Evolutionary conservation across 768 basidiomycete genomes (phyloP).

Genomic region (Lentinula lateritia): DNA sequence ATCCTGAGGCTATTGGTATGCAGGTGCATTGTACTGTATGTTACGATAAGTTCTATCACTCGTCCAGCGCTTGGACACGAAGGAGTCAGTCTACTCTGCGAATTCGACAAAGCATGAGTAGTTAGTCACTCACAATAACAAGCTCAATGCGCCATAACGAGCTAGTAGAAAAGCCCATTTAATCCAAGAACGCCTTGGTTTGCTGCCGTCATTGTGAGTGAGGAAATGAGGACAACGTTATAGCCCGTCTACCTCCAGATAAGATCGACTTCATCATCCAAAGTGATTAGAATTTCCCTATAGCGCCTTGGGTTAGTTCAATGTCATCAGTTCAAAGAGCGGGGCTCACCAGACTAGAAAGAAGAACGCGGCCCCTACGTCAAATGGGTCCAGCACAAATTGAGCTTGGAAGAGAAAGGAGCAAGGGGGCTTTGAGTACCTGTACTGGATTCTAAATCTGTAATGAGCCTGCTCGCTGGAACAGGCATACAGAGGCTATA

Average conservation of each 20-base stretch:
- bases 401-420: neutral
- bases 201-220: slow-evolving; percentile 11
- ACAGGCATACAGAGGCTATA: neutral
- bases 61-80: slow-evolving; percentile 13
- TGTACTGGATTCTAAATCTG: neutral
- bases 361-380: neutral
- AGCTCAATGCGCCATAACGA: slow-evolving; percentile 21
- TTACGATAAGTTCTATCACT: slow-evolving; percentile 11
- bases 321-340: neutral
- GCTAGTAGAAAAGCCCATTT: slow-evolving; percentile 27
- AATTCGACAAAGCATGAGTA: too few relatives aligned
- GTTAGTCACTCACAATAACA: slow-evolving; percentile 18
- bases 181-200: slow-evolving; percentile 22
- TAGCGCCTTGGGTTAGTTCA: neutral
- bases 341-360: slow-evolving; percentile 1
- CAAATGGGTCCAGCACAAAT: neutral
- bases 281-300: slow-evolving; percentile 25
- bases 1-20: slow-evolving; percentile 3
- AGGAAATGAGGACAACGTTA: neutral
- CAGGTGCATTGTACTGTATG: slow-evolving; percentile 2
- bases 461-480: slow-evolving; percentile 1
- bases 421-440: neutral
- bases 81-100: neutral
- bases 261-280: slow-evolving; percentile 23
- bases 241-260: slow-evolving; percentile 21